Conservation (phyloP, 1,139 yeast genomes). For the Geotrichum cucujoidarum region DNA sequence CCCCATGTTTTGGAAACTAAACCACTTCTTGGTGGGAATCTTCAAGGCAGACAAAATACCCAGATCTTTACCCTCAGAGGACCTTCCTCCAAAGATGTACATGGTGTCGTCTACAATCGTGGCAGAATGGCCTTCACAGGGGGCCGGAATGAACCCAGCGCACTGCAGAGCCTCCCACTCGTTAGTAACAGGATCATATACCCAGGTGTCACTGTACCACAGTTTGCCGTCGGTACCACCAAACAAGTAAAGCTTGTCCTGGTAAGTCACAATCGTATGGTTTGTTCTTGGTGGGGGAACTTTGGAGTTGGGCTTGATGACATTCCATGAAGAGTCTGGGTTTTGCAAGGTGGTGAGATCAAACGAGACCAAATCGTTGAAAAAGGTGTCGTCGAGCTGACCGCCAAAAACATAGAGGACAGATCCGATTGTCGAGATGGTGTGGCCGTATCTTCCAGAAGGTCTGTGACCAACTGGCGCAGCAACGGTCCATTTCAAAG, state of each 20-base stretch:
- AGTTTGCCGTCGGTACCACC: constrained; percentile 85
- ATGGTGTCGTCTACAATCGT: constrained; percentile 72
- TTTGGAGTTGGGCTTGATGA: constrained; percentile 50
- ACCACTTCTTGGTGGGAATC: constrained; percentile 68
- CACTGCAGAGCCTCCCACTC: constrained; percentile 54
- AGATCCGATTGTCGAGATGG: constrained; percentile 63
- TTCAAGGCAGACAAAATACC: constrained; percentile 72
- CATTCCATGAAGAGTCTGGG: constrained; percentile 80
- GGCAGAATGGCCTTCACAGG: constrained; percentile 89
- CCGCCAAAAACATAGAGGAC: constrained; percentile 90
- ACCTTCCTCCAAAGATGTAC: constrained; percentile 89
- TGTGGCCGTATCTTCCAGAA: constrained; percentile 90
- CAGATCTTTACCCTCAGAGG: constrained; percentile 65
- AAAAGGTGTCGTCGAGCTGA: constrained; percentile 81
- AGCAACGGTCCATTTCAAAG: constrained; percentile 87
- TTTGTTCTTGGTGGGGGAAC: constrained; percentile 82
- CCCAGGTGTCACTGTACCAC: constrained; percentile 75
- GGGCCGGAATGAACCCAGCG: constrained; percentile 68
- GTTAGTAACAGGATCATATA: constrained; percentile 64
- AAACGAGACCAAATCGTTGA: constrained; percentile 78
- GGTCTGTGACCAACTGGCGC: constrained; percentile 79
- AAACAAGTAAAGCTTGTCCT: constrained; percentile 79
- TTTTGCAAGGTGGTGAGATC: constrained; percentile 85
- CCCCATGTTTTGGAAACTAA: constrained; percentile 52
- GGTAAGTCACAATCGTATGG: constrained; percentile 80